A percentile compares a stretch with the other conserved stretches of the same genome.
Evolutionary conservation across 345 rosid species (phyloP).

Genomic region (Psidium guajava): DNA sequence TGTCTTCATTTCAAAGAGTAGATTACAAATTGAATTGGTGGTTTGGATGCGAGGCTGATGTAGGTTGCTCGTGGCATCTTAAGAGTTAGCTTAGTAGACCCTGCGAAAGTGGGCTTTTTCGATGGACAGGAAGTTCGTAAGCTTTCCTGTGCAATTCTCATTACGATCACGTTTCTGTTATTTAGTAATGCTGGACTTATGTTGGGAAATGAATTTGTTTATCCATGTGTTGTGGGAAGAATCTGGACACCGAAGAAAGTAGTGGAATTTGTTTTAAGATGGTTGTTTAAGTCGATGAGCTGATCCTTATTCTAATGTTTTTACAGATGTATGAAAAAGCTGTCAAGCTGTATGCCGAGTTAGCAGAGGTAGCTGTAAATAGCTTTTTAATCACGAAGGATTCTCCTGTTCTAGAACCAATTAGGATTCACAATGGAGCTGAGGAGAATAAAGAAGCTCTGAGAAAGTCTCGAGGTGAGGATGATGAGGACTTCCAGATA

Average conservation of each 20-base stretch:
- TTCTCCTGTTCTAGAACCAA: slow-evolving; percentile 75
- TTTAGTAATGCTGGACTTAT: background rate
- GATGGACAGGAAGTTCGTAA: background rate
- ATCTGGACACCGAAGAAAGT: background rate
- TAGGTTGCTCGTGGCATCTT: too few species aligned
- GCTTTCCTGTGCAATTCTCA: background rate
- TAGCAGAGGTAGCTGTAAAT: slow-evolving; percentile 87
- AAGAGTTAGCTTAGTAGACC: too few species aligned
- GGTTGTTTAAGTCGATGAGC: background rate
- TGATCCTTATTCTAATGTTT: background rate
- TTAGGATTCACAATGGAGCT: slow-evolving; percentile 86
- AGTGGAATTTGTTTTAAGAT: background rate
- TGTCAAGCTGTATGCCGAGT: slow-evolving; percentile 66
- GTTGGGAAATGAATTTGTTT: background rate
- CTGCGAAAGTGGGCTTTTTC: too few species aligned
- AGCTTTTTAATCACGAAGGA: slow-evolving; percentile 90
- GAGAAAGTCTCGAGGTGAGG: slow-evolving; percentile 90
- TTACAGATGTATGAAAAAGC: slow-evolving; percentile 86
- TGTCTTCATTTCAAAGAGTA: background rate
- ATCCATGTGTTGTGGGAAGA: background rate
- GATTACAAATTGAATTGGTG: background rate
- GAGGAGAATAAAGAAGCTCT: slow-evolving; percentile 94
- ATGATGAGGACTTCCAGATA: slow-evolving; percentile 95
- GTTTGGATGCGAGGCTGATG: background rate
- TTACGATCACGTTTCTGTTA: background rate